Base-by-base conservation (phyloP, 108 stramenopile species). In the Craspedostauros australis region DNA sequence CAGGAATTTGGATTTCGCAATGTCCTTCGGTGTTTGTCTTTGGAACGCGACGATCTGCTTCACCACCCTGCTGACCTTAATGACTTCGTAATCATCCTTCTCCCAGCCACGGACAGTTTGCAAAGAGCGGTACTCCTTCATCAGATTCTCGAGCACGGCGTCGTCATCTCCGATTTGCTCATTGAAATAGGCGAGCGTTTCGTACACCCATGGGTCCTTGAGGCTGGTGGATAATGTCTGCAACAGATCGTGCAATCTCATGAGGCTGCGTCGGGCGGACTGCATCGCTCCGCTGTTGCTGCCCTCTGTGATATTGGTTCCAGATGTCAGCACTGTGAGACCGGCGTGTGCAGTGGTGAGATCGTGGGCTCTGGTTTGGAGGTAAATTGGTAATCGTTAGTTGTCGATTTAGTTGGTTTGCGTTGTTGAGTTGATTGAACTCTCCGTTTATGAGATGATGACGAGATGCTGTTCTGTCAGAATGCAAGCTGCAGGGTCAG, bases 41-140 rank as follows among this genome's bases (percentile, higher is more conserved):
- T 83, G 80, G 50, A 75, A 61, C 26, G 62, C 38, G 12, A 48
- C 61, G 38, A 91, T 83, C 33, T 86, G 80, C 12, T 63, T 53
- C 9, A 73, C 56, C 11, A 84, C 62, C 28, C 50, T 45, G 52
- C 64, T 55, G 23, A 91, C 70, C 31, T 77, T 77, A 24, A 23
- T 31, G 28, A 87, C 49, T 34, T 66, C 64, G 21, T 51, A 40
- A 22, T 71, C 50, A 34, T 87, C 86, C 56, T 67, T 65, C 49
- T 91, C 84, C 86, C 90, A 84, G 5, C 77, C 73, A 20, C 61
- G 56, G 28, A 72, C 46, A 16, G 68, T 60, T 21, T 70, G 68
- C 40, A 87, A 57, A 22, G 73, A 44, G 40, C 90, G 76, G 42
- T 91, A 87, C 46, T 85, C 80, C 52, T 87, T 85, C 84, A 87